A percentile compares a stretch with the other conserved stretches of the same genome.
phyloP scores from a whole-genome alignment of 352 stramenopile species.

The Phytophthora syringae region DNA sequence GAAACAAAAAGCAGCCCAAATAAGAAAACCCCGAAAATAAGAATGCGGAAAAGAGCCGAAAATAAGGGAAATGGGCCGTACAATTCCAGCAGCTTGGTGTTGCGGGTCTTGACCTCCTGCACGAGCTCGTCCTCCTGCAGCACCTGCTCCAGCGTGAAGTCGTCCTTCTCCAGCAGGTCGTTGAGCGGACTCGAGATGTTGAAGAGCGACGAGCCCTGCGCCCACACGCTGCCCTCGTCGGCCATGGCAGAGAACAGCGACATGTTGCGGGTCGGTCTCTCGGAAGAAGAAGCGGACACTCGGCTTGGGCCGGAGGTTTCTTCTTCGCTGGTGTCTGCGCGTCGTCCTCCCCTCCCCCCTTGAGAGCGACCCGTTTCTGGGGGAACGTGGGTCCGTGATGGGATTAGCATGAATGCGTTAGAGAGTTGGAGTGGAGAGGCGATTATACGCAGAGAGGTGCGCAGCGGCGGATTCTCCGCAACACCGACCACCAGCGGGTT shows the following conservation, averaged over 20 bases:
- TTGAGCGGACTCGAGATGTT: slow-evolving; percentile 94
- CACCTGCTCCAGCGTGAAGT: slow-evolving; percentile 94
- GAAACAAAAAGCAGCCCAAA: too few relatives aligned
- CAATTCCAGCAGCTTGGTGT: slow-evolving; percentile 96
- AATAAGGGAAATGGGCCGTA: slow-evolving; percentile 39
- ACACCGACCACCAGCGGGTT: slow-evolving; percentile 22
- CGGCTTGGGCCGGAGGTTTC: slow-evolving; percentile 36
- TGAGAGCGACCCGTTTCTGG: slow-evolving; percentile 31
- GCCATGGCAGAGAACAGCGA: slow-evolving; percentile 86
- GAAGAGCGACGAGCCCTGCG: slow-evolving; percentile 86
- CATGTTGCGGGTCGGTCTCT: slow-evolving; percentile 43
- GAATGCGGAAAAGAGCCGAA: background rate
- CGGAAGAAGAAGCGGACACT: background rate
- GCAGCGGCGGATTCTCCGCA: slow-evolving; percentile 18
- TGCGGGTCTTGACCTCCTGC: slow-evolving; percentile 96
- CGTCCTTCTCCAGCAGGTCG: slow-evolving; percentile 93
- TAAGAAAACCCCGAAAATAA: slow-evolving; percentile 5
- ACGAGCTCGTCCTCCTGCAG: slow-evolving; percentile 97
- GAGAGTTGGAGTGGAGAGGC: background rate
- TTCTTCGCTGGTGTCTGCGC: slow-evolving; percentile 34
- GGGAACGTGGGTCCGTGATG: background rate
- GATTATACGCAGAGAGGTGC: slow-evolving; percentile 9
- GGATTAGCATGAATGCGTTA: background rate
- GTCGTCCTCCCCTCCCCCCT: slow-evolving; percentile 30
- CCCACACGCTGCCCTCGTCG: slow-evolving; percentile 85